A percentile compares a stretch with the other conserved stretches of the same genome.
Evolutionary conservation across 768 basidiomycete genomes (phyloP).

Genomic region (Collybiopsis confluens): DNA sequence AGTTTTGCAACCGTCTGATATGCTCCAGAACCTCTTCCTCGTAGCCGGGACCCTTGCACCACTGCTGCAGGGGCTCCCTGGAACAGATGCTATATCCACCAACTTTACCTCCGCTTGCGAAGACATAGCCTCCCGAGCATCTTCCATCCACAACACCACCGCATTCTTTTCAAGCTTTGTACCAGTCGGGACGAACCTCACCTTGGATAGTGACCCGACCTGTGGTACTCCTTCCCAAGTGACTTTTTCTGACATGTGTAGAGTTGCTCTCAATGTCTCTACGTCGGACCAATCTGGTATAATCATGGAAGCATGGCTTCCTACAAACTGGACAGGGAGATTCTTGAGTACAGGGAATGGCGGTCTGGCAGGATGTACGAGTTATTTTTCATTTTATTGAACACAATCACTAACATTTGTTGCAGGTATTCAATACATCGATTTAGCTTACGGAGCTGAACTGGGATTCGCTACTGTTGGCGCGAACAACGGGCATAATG

Average conservation of each 20-base stretch:
- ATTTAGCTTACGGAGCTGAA: not conserved
- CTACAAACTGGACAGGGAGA: slow-evolving; percentile 8
- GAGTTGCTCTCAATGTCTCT: slow-evolving; percentile 8
- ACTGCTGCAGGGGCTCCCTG: too few species aligned
- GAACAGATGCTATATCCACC: too few species aligned
- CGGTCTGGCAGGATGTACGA: slow-evolving; percentile 7
- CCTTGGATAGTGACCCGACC: not conserved
- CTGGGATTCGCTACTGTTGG: not conserved
- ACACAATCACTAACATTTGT: not conserved
- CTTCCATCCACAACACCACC: not conserved
- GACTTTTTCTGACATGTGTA: slow-evolving; percentile 2
- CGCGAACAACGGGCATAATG: not conserved
- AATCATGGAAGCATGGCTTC: slow-evolving; percentile 12
- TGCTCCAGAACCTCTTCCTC: too few species aligned
- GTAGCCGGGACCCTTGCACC: too few species aligned
- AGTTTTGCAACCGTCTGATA: too few species aligned
- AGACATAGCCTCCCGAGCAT: too few species aligned
- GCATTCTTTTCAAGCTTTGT: not conserved
- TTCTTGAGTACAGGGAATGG: slow-evolving; percentile 10
- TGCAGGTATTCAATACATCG: not conserved
- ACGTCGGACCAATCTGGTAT: slow-evolving; percentile 7
- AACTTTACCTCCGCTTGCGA: too few species aligned
- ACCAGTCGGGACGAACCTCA: not conserved
- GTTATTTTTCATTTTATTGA: not conserved
- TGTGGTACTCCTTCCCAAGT: not conserved